Conservation (phyloP, 805 yeast species). For the Metschnikowia baotianmanensis region DNA sequence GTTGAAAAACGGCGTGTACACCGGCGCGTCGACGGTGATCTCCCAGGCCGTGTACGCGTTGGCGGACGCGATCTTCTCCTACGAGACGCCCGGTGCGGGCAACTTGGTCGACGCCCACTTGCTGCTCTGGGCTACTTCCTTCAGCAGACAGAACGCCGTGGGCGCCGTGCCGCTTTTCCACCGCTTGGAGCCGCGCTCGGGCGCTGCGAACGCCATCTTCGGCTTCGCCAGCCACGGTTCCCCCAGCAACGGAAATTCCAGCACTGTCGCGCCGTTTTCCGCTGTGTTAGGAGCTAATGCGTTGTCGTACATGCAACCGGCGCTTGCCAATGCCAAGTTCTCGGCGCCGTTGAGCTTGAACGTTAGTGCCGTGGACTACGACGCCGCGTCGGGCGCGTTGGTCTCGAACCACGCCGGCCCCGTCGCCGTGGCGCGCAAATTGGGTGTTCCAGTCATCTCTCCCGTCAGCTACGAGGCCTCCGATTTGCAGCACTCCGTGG, state of each 20-base stretch:
- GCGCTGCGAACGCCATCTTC: constrained; percentile 75
- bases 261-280: constrained; percentile 33
- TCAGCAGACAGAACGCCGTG: constrained; percentile 47
- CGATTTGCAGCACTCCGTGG: constrained; percentile 67
- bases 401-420: constrained; percentile 65
- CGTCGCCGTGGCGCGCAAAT: constrained; percentile 56
- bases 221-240: constrained; percentile 70
- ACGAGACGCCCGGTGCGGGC: constrained; percentile 57
- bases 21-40: constrained; percentile 54
- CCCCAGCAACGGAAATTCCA: too few species aligned
- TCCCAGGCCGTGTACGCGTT: constrained; percentile 53
- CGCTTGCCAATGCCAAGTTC: constrained; percentile 37
- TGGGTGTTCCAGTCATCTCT: constrained; percentile 66
- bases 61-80: constrained; percentile 60
- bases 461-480: constrained; percentile 50
- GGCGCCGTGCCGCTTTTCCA: constrained; percentile 62
- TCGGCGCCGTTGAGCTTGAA: constrained; percentile 65
- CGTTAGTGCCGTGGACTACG: constrained; percentile 75
- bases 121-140: constrained; percentile 55
- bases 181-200: constrained; percentile 70
- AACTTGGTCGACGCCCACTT: constrained; percentile 59
- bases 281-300: constrained; percentile 66
- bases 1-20: constrained; percentile 47
- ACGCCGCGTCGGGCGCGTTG: constrained; percentile 48
- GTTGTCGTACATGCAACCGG: constrained; percentile 64